A percentile compares a stretch with the other conserved stretches of the same genome.
phyloP scores from a whole-genome alignment of 1,284 basidiomycete genomes.

The Lentinula novae-zelandiae region DNA sequence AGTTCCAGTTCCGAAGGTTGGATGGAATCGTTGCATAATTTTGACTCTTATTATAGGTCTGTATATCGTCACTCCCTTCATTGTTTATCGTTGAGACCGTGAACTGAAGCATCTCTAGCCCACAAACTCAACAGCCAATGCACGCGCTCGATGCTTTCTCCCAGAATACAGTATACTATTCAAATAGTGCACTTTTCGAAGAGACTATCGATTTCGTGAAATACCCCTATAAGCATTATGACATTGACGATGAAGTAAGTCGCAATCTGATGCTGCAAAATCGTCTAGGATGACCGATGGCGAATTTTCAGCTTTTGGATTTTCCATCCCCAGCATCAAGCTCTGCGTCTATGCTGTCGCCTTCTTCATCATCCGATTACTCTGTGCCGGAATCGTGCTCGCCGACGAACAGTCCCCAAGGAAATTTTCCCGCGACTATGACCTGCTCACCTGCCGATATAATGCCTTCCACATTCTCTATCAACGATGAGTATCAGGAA shows the following conservation, averaged over 20 bases:
- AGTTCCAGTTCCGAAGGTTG: not conserved
- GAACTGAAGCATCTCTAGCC: not conserved
- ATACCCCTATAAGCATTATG: too few species aligned
- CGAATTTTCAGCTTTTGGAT: not conserved
- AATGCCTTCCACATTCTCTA: too few species aligned
- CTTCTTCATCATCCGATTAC: not conserved
- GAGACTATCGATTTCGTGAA: too few species aligned
- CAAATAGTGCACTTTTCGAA: too few species aligned
- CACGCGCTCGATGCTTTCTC: too few species aligned
- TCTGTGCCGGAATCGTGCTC: not conserved
- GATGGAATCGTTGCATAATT: not conserved
- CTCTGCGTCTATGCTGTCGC: not conserved
- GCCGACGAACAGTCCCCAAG: not conserved
- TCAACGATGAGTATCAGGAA: too few species aligned
- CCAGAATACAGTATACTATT: too few species aligned
- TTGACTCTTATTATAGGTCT: not conserved
- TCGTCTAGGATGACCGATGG: not conserved
- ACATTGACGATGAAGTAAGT: too few species aligned
- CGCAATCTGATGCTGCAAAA: too few species aligned
- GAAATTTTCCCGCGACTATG: not conserved
- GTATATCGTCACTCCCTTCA: not conserved
- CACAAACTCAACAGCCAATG: not conserved
- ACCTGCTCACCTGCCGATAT: not conserved
- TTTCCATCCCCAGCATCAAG: not conserved
- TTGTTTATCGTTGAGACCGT: not conserved